Conservation (phyloP, 2,329 filamentous ascomycete species). For the Pestalotiopsis sp. region DNA sequence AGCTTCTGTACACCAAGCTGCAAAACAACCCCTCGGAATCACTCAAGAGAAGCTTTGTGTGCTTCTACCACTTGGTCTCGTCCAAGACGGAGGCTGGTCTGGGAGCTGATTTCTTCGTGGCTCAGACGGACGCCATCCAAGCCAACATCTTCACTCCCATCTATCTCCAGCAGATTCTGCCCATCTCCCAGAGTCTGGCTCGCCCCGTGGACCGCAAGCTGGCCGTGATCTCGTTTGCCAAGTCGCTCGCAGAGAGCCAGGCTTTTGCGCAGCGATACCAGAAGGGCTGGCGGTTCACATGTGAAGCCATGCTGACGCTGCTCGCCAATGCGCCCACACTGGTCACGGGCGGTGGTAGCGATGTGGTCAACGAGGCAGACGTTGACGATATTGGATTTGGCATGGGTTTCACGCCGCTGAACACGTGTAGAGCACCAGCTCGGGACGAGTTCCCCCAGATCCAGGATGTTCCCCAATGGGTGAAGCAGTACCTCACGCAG, state of each 20-base stretch:
- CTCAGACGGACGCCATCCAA: conserved; percentile 81
- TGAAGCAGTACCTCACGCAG: conserved; percentile 74
- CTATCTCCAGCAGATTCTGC: conserved; percentile 85
- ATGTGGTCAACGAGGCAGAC: conserved; percentile 82
- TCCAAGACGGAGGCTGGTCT: conserved; percentile 78
- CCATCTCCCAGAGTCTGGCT: conserved; percentile 84
- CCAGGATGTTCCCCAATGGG: conserved; percentile 82
- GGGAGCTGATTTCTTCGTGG: conserved; percentile 90
- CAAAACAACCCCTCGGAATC: conserved; percentile 72
- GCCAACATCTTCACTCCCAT: conserved; percentile 78
- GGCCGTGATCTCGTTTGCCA: conserved; percentile 90
- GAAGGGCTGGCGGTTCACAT: conserved; percentile 91
- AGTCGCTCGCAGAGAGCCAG: conserved; percentile 83
- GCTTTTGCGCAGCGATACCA: conserved; percentile 81
- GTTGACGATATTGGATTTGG: conserved; percentile 96
- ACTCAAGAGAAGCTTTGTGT: conserved; percentile 83
- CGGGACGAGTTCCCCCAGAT: conserved; percentile 88
- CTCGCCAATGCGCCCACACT: conserved; percentile 84
- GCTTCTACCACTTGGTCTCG: conserved; percentile 92
- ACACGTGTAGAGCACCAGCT: conserved; percentile 77
- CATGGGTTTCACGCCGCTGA: conserved; percentile 89
- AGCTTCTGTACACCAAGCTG: conserved; percentile 78
- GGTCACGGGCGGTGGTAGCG: conserved; percentile 66
- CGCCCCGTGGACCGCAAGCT: conserved; percentile 90
- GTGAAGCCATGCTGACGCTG: conserved; percentile 84